These are phyloP conservation scores for Fagopyrum esculentum DNA, from an alignment of 148 eudicot genomes.

Conservation along the genomic window DNA sequence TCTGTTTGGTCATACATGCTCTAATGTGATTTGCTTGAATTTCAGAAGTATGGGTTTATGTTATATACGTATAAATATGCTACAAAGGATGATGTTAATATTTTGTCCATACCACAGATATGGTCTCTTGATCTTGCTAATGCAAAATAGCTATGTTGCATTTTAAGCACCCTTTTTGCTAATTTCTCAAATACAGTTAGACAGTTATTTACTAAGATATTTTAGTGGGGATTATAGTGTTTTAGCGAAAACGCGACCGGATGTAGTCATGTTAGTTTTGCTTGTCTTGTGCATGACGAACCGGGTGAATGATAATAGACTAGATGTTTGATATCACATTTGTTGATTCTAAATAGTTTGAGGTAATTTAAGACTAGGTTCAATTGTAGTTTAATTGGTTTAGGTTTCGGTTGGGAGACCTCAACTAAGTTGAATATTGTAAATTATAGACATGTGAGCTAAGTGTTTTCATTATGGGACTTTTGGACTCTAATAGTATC, in stretches of 20 bases:
- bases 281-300: no score
- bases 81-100: constrained; percentile 30
- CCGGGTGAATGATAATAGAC: no score
- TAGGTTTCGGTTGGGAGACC: no score
- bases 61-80: constrained; percentile 52
- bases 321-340: no score
- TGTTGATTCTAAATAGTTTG: no score
- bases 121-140: neutral
- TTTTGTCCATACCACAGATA: constrained; percentile 72
- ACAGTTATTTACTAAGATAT: no score
- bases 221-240: no score
- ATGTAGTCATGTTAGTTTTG: no score
- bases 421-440: neutral
- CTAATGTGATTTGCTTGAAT: constrained; percentile 9
- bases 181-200: neutral
- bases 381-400: no score
- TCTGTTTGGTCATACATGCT: constrained; percentile 1
- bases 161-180: neutral
- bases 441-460: neutral
- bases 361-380: no score
- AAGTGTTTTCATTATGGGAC: neutral
- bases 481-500: neutral
- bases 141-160: neutral
- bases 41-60: constrained; percentile 83
- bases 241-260: no score